Evolutionary conservation across 345 rosid species (phyloP), one percentile per base, ranked within the genome.

Genomic region (Arabidopsis suecica): DNA sequence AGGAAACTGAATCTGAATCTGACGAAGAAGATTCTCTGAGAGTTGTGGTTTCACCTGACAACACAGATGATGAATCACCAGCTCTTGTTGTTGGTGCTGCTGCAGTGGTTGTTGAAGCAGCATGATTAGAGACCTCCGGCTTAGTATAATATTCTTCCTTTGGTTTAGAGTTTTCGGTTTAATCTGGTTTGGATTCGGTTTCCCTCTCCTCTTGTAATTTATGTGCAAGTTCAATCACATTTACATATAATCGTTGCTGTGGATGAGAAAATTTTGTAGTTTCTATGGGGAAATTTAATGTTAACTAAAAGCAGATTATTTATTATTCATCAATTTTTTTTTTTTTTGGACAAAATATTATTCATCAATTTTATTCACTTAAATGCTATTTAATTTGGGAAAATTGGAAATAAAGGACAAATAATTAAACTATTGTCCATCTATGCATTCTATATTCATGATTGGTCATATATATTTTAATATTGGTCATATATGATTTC

Each of bases 51-150:
- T 42, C 84, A 34, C 65, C 86, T 11, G 87, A 88, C 44, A 71
- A 75, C 40, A 85, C 92, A 0, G 95, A 94, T 72, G 97, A 94
- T 83, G 96, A 94, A 78, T 53, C 86, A 51, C 16, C 72, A 38
- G 47, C 68, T 71, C 23, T 20, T 36, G 75, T 55, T 76, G 70
- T 13, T 63, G 76, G 9, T 57, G 53, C 69, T 72, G 16, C 63
- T 64, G 84, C 71, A 61, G 72, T 84, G 16, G 97, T 86, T 8
- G 87, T 78, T 63, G 89, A 90, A 74, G 89, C 85, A 78, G 86
- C 88, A 22, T 88, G 83, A 77, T 64, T 20, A 22, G 41, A 10
- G 20, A 34, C 16, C 22, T 61, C 64, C 79, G 75, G 75, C 69
- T 54, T 55, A 62, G 54, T 14, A 18, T 69, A 36, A 34, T 62